Evolutionary conservation across 2,329 filamentous ascomycete species (phyloP).

Genomic region (Byssochlamys sp.): DNA sequence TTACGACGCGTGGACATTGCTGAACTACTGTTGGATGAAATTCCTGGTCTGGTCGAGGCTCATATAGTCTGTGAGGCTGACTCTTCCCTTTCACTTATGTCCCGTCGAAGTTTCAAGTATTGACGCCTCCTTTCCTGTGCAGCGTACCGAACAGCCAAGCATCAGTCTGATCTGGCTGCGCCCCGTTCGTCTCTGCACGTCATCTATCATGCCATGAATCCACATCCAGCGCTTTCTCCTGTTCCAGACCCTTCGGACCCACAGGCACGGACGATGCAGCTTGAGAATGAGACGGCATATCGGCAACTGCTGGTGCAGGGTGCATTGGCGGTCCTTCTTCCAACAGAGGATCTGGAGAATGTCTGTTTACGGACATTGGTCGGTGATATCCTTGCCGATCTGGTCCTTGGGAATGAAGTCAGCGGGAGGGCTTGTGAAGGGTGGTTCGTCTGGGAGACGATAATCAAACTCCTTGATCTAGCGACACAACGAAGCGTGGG

Average conservation of each 20-base stretch:
- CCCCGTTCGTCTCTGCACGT: slow-evolving; percentile 54
- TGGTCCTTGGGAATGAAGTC: slow-evolving; percentile 75
- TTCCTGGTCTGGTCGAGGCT: slow-evolving; percentile 68
- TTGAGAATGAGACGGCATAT: slow-evolving; percentile 70
- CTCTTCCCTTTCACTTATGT: not conserved
- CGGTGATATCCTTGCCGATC: slow-evolving; percentile 77
- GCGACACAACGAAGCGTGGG: slow-evolving; percentile 21
- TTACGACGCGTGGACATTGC: slow-evolving; percentile 74
- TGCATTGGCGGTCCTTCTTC: slow-evolving; percentile 70
- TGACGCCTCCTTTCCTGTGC: slow-evolving; percentile 7
- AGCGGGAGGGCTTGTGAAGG: slow-evolving; percentile 73
- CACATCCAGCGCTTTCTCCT: slow-evolving; percentile 70
- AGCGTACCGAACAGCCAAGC: slow-evolving; percentile 66
- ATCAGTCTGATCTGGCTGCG: slow-evolving; percentile 48
- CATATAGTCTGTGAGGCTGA: slow-evolving; percentile 62
- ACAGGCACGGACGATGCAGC: slow-evolving; percentile 50
- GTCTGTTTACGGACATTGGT: slow-evolving; percentile 73
- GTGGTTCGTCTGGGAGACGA: slow-evolving; percentile 77
- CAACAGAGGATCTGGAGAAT: slow-evolving; percentile 86
- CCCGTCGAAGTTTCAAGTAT: slow-evolving; percentile 12
- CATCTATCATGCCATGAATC: slow-evolving; percentile 75
- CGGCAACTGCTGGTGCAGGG: slow-evolving; percentile 80
- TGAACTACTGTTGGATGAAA: slow-evolving; percentile 72
- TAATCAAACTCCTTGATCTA: slow-evolving; percentile 58
- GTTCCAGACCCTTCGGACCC: slow-evolving; percentile 52